phyloP scores from a whole-genome alignment of 257 asterid genomes.

The Leonotis leonurus region DNA sequence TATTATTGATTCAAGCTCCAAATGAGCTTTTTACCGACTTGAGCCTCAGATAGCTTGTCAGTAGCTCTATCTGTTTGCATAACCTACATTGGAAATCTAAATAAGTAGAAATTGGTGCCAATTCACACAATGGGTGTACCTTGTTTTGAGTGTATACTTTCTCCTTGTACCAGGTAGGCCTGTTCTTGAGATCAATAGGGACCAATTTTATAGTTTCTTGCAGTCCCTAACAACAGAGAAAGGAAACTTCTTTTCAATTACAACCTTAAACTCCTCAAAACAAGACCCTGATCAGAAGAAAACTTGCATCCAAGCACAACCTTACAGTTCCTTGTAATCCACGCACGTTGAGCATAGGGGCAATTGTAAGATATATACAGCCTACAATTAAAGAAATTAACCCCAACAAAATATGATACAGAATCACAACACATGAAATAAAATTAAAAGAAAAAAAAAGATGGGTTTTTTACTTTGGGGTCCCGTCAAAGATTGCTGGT shows the following conservation, averaged over 20 bases:
- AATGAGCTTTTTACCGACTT: no score
- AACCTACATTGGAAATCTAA: no score
- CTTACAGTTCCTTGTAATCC: slow-evolving; percentile 81
- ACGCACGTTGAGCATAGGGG: slow-evolving; percentile 83
- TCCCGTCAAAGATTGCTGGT: slow-evolving; percentile 80
- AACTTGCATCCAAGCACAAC: slow-evolving; percentile 29
- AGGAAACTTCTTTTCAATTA: neutral
- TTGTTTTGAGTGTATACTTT: slow-evolving; percentile 78
- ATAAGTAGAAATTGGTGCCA: neutral
- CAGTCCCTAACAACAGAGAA: slow-evolving; percentile 48
- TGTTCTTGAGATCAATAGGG: slow-evolving; percentile 65
- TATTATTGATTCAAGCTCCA: no score
- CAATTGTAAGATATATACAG: slow-evolving; percentile 71
- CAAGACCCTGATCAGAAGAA: neutral
- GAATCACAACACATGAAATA: neutral
- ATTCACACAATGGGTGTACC: slow-evolving; percentile 31
- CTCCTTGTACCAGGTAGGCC: slow-evolving; percentile 91
- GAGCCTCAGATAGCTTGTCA: no score
- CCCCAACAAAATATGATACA: neutral
- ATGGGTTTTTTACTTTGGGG: slow-evolving; percentile 40
- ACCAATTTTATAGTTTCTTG: slow-evolving; percentile 66
- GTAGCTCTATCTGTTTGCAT: no score
- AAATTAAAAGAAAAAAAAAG: neutral
- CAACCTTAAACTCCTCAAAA: neutral
- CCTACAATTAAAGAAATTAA: slow-evolving; percentile 38